A percentile compares a stretch with the other conserved stretches of the same genome.
Conservation (phyloP, 257 asterid species). For the Cinchona pubescens region DNA sequence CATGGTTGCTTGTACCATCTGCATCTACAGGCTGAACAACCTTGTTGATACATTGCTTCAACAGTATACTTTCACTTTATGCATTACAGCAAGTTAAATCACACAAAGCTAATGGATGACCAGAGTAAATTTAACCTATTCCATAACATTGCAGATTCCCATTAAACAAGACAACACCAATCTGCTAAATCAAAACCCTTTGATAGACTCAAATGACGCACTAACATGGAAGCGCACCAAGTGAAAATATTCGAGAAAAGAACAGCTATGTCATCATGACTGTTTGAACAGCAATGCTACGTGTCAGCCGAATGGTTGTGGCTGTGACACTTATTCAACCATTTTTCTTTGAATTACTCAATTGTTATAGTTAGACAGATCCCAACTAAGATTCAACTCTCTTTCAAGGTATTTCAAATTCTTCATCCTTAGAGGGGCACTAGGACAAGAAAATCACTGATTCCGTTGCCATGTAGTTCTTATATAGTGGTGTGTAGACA, state of each 20-base stretch:
- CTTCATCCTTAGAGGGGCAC: not conserved
- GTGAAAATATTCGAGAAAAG: constrained; percentile 25
- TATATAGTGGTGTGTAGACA: not conserved
- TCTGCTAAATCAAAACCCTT: constrained; percentile 21
- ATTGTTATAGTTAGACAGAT: constrained; percentile 10
- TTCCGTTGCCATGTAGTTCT: not conserved
- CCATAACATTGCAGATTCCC: not conserved
- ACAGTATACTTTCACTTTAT: not conserved
- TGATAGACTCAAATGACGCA: constrained; percentile 30
- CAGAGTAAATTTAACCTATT: not conserved
- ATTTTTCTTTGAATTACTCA: constrained; percentile 6
- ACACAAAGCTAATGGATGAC: not conserved
- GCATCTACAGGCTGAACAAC: not conserved
- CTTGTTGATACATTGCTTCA: not conserved
- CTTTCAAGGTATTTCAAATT: not conserved
- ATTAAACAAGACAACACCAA: constrained; percentile 12
- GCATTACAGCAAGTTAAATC: not conserved
- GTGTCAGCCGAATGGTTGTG: constrained; percentile 19
- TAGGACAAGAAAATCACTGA: not conserved
- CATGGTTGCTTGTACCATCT: too few species aligned
- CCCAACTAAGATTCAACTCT: constrained; percentile 2
- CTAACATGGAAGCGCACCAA: constrained; percentile 26
- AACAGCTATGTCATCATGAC: constrained; percentile 29
- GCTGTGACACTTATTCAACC: constrained; percentile 8
- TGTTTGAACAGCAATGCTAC: constrained; percentile 20